Percentiles rank a stretch among this genome's conserved stretches.
Evolutionary conservation across 2,329 filamentous ascomycete genomes (phyloP).

Genomic region (Leptographium radiaticola): DNA sequence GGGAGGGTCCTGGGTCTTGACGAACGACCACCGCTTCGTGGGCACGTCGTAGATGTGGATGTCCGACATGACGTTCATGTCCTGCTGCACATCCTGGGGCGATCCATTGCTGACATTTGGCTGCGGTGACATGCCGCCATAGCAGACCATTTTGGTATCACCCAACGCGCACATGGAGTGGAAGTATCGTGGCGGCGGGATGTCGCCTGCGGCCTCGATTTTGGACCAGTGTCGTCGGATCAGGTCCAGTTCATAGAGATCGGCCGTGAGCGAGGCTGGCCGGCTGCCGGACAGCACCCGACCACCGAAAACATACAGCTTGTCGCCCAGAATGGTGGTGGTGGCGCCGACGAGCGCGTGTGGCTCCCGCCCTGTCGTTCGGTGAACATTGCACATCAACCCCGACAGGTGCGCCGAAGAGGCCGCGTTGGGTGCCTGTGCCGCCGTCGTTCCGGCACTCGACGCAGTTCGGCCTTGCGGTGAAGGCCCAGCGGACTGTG

Average conservation of each 20-base stretch:
- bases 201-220: slow-evolving; percentile 68
- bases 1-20: slow-evolving; percentile 68
- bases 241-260: slow-evolving; percentile 87
- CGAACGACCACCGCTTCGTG: slow-evolving; percentile 71
- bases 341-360: slow-evolving; percentile 88
- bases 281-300: slow-evolving; percentile 73
- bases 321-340: slow-evolving; percentile 88
- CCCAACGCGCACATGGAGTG: slow-evolving; percentile 91
- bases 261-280: slow-evolving; percentile 68
- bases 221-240: slow-evolving; percentile 89
- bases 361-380: slow-evolving; percentile 85
- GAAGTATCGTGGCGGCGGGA: slow-evolving; percentile 88
- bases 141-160: slow-evolving; percentile 93
- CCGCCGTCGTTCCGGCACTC: slow-evolving; percentile 14
- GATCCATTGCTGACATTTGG: slow-evolving; percentile 32
- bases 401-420: slow-evolving; percentile 49
- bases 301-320: slow-evolving; percentile 92
- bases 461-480: slow-evolving; percentile 29
- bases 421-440: slow-evolving; percentile 27
- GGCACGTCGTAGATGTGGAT: slow-evolving; percentile 89
- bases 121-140: slow-evolving; percentile 91
- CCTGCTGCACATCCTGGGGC: slow-evolving; percentile 56
- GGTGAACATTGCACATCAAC: slow-evolving; percentile 58
- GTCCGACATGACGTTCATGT: slow-evolving; percentile 95
- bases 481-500: slow-evolving; percentile 42